Base-by-base conservation (phyloP, 129 eudicot genomes). In the Dittrichia graveolens region DNA sequence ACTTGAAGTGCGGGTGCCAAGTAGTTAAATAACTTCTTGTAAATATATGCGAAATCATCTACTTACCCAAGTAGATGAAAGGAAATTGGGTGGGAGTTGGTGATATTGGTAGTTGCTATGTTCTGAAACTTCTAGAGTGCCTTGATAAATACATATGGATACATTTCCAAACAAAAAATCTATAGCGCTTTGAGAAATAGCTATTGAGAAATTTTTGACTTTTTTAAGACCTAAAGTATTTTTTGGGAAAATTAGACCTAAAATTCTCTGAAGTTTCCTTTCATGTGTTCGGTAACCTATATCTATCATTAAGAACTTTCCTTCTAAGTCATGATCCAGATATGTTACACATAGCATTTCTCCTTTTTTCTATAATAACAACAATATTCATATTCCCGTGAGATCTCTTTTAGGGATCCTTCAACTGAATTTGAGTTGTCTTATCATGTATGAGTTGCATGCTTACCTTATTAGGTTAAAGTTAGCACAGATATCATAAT, bases 291-390 rank as follows among this genome's bases (percentile, higher is more conserved):
- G 13, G 61, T 70, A 42, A 53, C 41, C 12, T 68, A 5, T 68
- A 68, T 70, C 53, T 70, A 38, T 70, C 58, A 35, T 34, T 37
- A 48, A 67, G 46, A 48, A 14, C 59, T 31, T 67, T 67, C 73
- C 60, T 48, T 54, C 75, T 54, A 16, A 69, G 55, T 54, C 13
- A 41, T 70, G 64, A 40, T 69, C 64, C 5, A 15, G 52, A 50
- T 40, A 54, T 54, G 47, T 69, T 43, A 53, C 40, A 11, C 39
- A 54, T 52, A 69, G 9, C 46, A 35, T 54, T 70, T 19, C 40
- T 18, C 14, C 8, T n/a, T 54, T 55, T 39, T 70, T 14, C 7
- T 45, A 18, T 54, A 7, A 41, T 70, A 54, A 18, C 6, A 54
- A 24, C 24, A 10, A 3, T 12, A 43, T 16, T 13, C 75, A 11